A percentile compares a stretch with the other conserved stretches of the same genome.
These are phyloP conservation scores for Saccharomycodes ludwigii DNA, from an alignment of 805 yeast species.

Conservation along the genomic window DNA sequence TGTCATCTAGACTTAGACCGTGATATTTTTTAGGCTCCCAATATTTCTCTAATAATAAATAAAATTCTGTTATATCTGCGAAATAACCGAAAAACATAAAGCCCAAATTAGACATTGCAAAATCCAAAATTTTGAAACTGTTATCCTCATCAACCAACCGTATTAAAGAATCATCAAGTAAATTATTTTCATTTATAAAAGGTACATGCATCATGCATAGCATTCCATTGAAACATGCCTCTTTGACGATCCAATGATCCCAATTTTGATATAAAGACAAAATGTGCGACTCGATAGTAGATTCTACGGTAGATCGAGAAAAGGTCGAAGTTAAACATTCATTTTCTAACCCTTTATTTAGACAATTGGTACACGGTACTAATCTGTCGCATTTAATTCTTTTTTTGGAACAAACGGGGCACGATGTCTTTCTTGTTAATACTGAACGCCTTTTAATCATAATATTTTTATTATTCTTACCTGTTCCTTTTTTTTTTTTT, in stretches of 20 bases:
- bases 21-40: conserved; percentile 13
- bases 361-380: conserved; percentile 22
- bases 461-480: no score
- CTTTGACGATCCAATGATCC: conserved; percentile 16
- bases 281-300: conserved; percentile 8
- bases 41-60: conserved; percentile 13
- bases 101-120: conserved; percentile 21
- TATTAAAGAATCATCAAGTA: no score
- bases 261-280: conserved; percentile 19
- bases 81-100: conserved; percentile 20
- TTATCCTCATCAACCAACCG: conserved; percentile 9
- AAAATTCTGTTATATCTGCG: conserved; percentile 20
- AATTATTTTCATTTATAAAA: conserved; percentile 1
- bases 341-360: conserved; percentile 16
- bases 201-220: neutral
- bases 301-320: conserved; percentile 1
- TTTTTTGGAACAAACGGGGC: conserved; percentile 17
- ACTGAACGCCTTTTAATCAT: no score
- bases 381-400: conserved; percentile 24
- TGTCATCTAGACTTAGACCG: conserved; percentile 11
- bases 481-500: no score
- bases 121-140: conserved; percentile 17
- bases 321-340: conserved; percentile 12
- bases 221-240: conserved; percentile 13
- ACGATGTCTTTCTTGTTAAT: no score